Evolutionary conservation across 306 rosid species (phyloP), one percentile per base, ranked within the genome.

Genomic region (Lathyrus oleraceus): DNA sequence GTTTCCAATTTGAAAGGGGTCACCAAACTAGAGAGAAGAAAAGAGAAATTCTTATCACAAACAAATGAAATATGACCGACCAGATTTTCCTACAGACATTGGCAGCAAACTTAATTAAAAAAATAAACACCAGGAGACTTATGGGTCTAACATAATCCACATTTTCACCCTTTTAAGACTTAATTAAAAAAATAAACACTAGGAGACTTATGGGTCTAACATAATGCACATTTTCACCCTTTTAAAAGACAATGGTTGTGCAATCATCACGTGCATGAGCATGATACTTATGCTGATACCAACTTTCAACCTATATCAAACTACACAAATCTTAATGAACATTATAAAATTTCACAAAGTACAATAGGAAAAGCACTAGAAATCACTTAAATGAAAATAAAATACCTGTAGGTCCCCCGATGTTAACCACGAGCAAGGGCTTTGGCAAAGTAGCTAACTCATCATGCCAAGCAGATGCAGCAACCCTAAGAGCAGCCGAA

Each of bases 321-420:
- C 68, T 45, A 10, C 63, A 44, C 15, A 68, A 38, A 19, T 57
- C 47, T 14, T 65, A 45, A 38, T 64, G 43, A 36, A 63, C 17
- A 36, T 20, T 10, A 35, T 54, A 69, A 63, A 27, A 44, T 21
- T 44, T 36, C 14, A 44, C 30, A 64, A 43, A 36, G 43, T 27
- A 39, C 39, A 30, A 59, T n/a, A 38, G 54, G 59, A 19, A 73
- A 63, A 49, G 16, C 65, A 69, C 5, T 64, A 68, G 15, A 57
- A 42, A 74, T 71, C 36, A 14, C 67, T 56, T 25, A 25, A 43
- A 10, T 73, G 20, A 66, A 53, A 56, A 52, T 42, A 58, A 78
- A 72, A 83, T 87, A 94, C 96, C 79, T 66, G 91, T 78, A 77
- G 99, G 95, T 57, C 97, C 96, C 62, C 99, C 96, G 12, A 87